Base-by-base conservation (phyloP, 179 eudicot genomes). In the Sideroxylon spinosum region DNA sequence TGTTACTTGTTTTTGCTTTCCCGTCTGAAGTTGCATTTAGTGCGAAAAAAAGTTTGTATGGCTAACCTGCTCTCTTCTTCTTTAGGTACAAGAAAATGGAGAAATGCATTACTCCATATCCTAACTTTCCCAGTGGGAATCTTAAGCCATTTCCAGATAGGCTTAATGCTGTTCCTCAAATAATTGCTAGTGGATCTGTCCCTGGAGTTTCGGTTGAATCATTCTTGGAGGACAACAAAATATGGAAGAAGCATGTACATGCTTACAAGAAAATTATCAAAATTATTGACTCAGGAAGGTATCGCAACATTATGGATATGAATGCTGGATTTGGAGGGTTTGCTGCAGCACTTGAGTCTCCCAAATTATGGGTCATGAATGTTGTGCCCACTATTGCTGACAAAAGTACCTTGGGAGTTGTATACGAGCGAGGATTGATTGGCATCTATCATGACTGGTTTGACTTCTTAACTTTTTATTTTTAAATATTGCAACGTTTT, bases 381-480 rank as follows among this genome's bases (percentile, higher is more conserved):
- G 96, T 93, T 50, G 81, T 91, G 60, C 97, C 97, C 17, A 93
- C 92, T 22, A 82, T 86, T 6, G 92, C 92, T 2, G 83, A 91
- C 79, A 90, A 87, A 57, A 88, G 87, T 75, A 93, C 94, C 46
- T 76, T 93, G 28, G 96, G 97, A 61, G 91, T 86, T 37, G 72
- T 91, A 57, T 93, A 74, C 12, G 96, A 93, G 78, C 85, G 97
- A 37, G 96, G 97, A 68, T 70, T 93, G 49, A 87, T 93, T 68
- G 97, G 97, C 79, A 90, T 93, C 52, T 93, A 93, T 78, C 97
- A 93, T 79, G 92, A 93, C 78, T 93, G 97, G 96, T 93, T 84
- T 81, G 80, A 53, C 32, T 75, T 79, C 50, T 73, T 19, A 14
- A 76, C 71, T 57, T 77, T 32, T 14, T 74, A n/a, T 20, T 52